phyloP scores from a whole-genome alignment of 176 grass and related monocot genomes.

The Typha latifolia region DNA sequence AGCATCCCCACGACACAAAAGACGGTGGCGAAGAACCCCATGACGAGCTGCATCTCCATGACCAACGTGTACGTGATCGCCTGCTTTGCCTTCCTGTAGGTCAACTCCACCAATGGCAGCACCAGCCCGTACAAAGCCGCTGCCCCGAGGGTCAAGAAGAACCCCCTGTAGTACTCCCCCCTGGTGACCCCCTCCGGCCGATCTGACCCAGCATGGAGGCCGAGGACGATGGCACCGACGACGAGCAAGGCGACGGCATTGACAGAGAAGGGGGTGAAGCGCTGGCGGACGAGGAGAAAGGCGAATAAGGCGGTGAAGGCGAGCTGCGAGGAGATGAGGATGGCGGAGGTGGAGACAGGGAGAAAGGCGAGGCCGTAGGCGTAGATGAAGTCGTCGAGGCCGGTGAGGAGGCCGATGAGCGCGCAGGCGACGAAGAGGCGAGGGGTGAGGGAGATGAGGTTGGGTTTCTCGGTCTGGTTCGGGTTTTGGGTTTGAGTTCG shows the following conservation, averaged over 20 bases:
- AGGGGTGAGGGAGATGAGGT: slow-evolving; percentile 25
- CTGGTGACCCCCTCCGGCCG: slow-evolving; percentile 20
- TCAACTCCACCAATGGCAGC: slow-evolving; percentile 43
- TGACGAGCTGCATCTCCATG: slow-evolving; percentile 68
- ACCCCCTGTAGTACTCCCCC: slow-evolving; percentile 43
- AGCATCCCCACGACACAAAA: slow-evolving; percentile 46
- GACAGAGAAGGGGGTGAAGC: slow-evolving; percentile 35
- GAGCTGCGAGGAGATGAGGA: slow-evolving; percentile 75
- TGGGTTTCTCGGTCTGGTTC: not conserved
- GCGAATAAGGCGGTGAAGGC: slow-evolving; percentile 70
- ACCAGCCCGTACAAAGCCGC: slow-evolving; percentile 56
- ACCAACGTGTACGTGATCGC: slow-evolving; percentile 60
- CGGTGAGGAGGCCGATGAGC: slow-evolving; percentile 33
- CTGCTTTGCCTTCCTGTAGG: slow-evolving; percentile 34
- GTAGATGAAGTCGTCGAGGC: slow-evolving; percentile 60
- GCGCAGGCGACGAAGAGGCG: slow-evolving; percentile 31
- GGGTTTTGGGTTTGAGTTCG: too few species aligned
- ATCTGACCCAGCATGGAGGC: slow-evolving; percentile 27
- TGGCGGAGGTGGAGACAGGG: slow-evolving; percentile 54
- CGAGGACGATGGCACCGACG: slow-evolving; percentile 42
- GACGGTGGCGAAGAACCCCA: slow-evolving; percentile 50
- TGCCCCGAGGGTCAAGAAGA: slow-evolving; percentile 38
- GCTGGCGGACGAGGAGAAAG: slow-evolving; percentile 53
- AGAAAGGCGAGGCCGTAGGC: slow-evolving; percentile 53
- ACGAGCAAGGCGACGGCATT: slow-evolving; percentile 58